Evolutionary conservation across 176 grass and related monocot genomes (phyloP), one percentile per base, ranked within the genome.

Genomic region (Zoysia pacifica): DNA sequence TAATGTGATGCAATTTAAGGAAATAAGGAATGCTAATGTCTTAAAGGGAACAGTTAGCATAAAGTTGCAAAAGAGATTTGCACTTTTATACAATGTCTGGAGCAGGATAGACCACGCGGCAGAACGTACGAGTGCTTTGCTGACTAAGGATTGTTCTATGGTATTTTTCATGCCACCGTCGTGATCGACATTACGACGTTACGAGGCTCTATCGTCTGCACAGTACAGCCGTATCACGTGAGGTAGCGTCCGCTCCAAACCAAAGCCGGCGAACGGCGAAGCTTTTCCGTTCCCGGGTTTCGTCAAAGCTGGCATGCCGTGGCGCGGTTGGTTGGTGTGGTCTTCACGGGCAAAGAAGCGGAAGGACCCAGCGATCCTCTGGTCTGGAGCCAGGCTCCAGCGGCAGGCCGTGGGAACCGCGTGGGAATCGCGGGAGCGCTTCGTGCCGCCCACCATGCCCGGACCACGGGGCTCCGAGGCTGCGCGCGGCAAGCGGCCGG

Each of bases 221-320:
- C 40, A 47, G 37, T 5, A 37, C 9, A 44, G 20, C 4, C 35
- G 12, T 14, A 35, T 77, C 75, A 78, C 46, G 75, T 51, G 75
- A 65, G 19, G 63, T 61, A 11, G 59, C 74, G 74, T 10, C 16
- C 13, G 35, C 45, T 64, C 20, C 74, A 39, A 39, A 64, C 74
- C 59, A 36, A 62, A 75, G 45, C 4, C 15, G 19, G 70, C 13
- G 14, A 20, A 28, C 28, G 28, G 28, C 10, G 28, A 39, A 5
- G 10, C 15, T 42, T 67, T 3, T 5, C 61, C 4, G 35, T 35
- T 28, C 28, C n/a, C 1, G 59, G 1, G 12, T 52, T 51, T 53
- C 28, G 37, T 48, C 4, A 8, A n/a, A n/a, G 54, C 54, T 19
- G 15, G 42, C 28, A 28, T 47, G 66, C 64, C 41, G 66, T 35